Conservation (phyloP, 2,329 filamentous ascomycete genomes). For the Phialophora macrospora region DNA sequence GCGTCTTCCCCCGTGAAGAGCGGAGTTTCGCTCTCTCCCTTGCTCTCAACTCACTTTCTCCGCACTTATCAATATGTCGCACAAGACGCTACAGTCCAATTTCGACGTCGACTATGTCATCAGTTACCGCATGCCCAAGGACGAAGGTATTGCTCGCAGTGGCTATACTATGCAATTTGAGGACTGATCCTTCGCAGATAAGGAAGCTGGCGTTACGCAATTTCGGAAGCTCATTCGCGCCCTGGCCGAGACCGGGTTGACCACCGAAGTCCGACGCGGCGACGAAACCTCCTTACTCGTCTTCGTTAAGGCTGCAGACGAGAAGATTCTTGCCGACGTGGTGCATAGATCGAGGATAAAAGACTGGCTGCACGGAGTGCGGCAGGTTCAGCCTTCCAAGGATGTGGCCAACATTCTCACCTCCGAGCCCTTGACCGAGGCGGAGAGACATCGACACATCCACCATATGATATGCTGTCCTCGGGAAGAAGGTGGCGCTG, state of each 20-base stretch:
- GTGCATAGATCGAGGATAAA: constrained; percentile 86
- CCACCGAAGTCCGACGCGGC: constrained; percentile 84
- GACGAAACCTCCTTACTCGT: constrained; percentile 76
- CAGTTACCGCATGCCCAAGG: constrained; percentile 72
- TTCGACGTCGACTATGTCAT: constrained; percentile 87
- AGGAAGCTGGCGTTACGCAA: constrained; percentile 69
- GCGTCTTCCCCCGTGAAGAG: background rate
- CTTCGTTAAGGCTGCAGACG: constrained; percentile 79
- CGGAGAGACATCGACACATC: constrained; percentile 84
- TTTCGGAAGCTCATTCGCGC: constrained; percentile 79
- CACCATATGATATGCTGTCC: constrained; percentile 82
- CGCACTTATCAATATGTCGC: constrained; percentile 26
- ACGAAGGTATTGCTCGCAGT: constrained; percentile 49
- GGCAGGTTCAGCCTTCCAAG: constrained; percentile 74
- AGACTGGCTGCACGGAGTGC: constrained; percentile 91
- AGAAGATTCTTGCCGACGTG: constrained; percentile 74
- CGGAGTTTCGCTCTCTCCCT: background rate
- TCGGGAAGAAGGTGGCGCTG: constrained; percentile 75
- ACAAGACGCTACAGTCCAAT: constrained; percentile 48
- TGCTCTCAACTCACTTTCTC: background rate
- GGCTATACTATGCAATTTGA: background rate
- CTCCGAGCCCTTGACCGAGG: constrained; percentile 78
- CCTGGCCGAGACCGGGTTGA: constrained; percentile 78
- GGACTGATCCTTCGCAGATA: constrained; percentile 57
- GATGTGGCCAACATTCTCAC: constrained; percentile 71